A percentile compares a stretch with the other conserved stretches of the same genome.
These are phyloP conservation scores for Ceratocystiopsis sp. DNA, from an alignment of 2,329 filamentous ascomycete species.

Conservation along the genomic window DNA sequence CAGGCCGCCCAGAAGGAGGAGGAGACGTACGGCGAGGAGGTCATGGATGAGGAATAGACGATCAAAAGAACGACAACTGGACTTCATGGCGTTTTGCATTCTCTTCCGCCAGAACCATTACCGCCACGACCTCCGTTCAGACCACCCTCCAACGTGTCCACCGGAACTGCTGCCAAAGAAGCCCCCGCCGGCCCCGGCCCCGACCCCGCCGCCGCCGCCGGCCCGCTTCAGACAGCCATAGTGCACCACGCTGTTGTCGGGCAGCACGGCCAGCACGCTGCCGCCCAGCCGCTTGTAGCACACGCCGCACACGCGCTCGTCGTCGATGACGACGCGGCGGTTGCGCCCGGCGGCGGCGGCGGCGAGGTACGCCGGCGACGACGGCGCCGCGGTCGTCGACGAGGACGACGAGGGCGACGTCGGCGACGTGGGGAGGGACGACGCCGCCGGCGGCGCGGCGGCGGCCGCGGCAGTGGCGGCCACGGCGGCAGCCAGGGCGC, in stretches of 20 bases:
- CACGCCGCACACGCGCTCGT: conserved; percentile 79
- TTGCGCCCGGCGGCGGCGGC: conserved; percentile 36
- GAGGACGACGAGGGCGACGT: no score
- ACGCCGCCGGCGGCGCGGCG: no score
- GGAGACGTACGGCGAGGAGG: conserved; percentile 75
- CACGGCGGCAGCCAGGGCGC: no score
- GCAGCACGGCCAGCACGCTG: conserved; percentile 80
- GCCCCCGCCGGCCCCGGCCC: no score
- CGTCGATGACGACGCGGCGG: conserved; percentile 60
- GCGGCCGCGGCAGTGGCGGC: no score
- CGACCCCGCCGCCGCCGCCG: no score
- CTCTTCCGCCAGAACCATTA: neutral
- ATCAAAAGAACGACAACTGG: neutral
- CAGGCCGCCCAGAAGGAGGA: conserved; percentile 45
- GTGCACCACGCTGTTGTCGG: conserved; percentile 67
- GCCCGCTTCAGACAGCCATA: conserved; percentile 53
- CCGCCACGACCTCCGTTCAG: neutral
- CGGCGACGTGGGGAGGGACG: no score
- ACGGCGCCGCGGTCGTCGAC: no score
- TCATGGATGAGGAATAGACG: conserved; percentile 45
- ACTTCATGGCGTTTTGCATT: no score
- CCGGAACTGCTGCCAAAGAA: no score
- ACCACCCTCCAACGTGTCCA: no score
- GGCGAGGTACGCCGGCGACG: conserved; percentile 7
- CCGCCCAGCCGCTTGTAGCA: conserved; percentile 88